phyloP scores from a whole-genome alignment of 1,284 basidiomycete genomes.

The Cryptococcus hybrid region DNA sequence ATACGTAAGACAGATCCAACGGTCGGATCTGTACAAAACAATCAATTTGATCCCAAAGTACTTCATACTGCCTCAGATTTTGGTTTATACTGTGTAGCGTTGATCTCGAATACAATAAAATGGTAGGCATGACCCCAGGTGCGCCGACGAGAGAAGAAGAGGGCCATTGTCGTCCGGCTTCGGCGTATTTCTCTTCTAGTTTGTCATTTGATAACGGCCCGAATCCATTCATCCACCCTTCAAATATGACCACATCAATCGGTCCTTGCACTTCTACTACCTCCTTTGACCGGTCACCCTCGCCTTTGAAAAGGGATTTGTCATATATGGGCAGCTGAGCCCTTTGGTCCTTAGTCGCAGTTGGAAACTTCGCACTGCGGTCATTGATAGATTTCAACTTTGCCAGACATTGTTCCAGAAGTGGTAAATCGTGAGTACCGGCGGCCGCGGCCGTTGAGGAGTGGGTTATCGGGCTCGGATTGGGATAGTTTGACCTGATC shows the following conservation, averaged over 20 bases:
- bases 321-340: slow-evolving; percentile 71
- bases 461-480: slow-evolving; percentile 23
- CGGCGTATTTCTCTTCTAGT: slow-evolving; percentile 36
- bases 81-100: slow-evolving; percentile 21
- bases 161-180: background rate
- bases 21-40: slow-evolving; percentile 8
- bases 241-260: slow-evolving; percentile 68
- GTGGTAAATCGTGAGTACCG: slow-evolving; percentile 38
- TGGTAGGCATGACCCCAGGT: slow-evolving; percentile 9
- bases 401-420: slow-evolving; percentile 10
- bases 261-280: slow-evolving; percentile 42
- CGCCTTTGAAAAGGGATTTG: slow-evolving; percentile 72
- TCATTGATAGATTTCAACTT: slow-evolving; percentile 11
- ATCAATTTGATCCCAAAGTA: slow-evolving; percentile 7
- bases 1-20: slow-evolving; percentile 3
- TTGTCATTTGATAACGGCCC: slow-evolving; percentile 17
- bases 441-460: slow-evolving; percentile 42
- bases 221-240: slow-evolving; percentile 51
- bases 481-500: slow-evolving; percentile 22
- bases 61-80: slow-evolving; percentile 48
- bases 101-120: slow-evolving; percentile 12
- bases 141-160: background rate
- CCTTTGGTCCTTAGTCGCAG: background rate
- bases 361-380: background rate
- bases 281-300: slow-evolving; percentile 69